These are phyloP conservation scores for Sordaria brevicollis DNA, from an alignment of 495 filamentous ascomycete species.

Conservation along the genomic window DNA sequence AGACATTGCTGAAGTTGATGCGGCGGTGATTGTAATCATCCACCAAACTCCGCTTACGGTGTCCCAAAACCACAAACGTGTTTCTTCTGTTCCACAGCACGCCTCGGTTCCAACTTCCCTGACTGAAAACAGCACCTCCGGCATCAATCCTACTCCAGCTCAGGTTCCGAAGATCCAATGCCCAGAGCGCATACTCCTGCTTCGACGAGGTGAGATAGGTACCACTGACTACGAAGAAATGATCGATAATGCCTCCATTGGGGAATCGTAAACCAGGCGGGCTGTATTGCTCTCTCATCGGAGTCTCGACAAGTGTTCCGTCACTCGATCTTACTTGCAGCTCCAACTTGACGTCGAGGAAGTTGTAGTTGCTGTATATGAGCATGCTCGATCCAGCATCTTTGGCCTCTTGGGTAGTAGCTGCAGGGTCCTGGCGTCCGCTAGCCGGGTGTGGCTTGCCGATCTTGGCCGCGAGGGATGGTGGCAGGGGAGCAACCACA, in stretches of 20 bases:
- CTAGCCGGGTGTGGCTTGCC: slow-evolving; percentile 38
- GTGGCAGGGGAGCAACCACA: slow-evolving; percentile 76
- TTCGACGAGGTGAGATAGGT: slow-evolving; percentile 96
- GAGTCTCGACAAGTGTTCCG: slow-evolving; percentile 73
- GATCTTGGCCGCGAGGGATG: slow-evolving; percentile 54
- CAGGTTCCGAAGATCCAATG: slow-evolving; percentile 73
- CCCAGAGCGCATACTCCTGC: slow-evolving; percentile 97
- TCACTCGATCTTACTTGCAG: slow-evolving; percentile 79
- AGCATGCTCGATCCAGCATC: slow-evolving; percentile 76
- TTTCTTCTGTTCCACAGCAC: slow-evolving; percentile 88
- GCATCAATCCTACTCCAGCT: slow-evolving; percentile 95
- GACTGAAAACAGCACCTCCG: slow-evolving; percentile 84
- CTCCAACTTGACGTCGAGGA: slow-evolving; percentile 91
- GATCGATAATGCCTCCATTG: slow-evolving; percentile 86
- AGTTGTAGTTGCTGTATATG: slow-evolving; percentile 99
- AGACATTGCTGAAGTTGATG: slow-evolving; percentile 94
- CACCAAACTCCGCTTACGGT: slow-evolving; percentile 84
- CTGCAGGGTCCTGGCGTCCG: slow-evolving; percentile 20
- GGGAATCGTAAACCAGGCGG: slow-evolving; percentile 91
- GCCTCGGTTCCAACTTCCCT: slow-evolving; percentile 95
- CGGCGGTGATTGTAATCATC: slow-evolving; percentile 97
- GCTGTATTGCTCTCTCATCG: slow-evolving; percentile 77
- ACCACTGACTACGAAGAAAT: slow-evolving; percentile 92
- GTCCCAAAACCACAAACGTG: slow-evolving; percentile 88
- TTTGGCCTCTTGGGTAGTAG: slow-evolving; percentile 37